Evolutionary conservation across 225 moss, liverwort and hornwort species (phyloP), one percentile per base, ranked within the genome.

Genomic region (Polytrichum formosum): DNA sequence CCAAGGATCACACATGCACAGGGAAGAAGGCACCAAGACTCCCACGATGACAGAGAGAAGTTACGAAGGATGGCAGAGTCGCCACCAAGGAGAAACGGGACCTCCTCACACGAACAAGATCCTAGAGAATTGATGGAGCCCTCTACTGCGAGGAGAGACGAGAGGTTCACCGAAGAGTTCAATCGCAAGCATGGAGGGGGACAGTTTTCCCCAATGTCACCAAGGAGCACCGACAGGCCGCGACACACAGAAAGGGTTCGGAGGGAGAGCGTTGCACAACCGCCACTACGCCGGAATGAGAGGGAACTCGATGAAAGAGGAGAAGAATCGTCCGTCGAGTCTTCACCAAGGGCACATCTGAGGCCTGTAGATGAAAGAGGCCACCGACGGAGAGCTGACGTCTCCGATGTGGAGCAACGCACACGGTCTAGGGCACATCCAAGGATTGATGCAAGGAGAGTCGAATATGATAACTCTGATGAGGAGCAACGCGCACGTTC

Each of bases 41-140:
- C 13, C 19, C n/a, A 20, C 4, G 29, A 69, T 58, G 69, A 69
- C 29, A 58, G 56, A 30, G 56, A 58, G 29, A 58, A 28, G 27
- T 4, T 33, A 30, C 29, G 19, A 5, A 69, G 58, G 30, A 69
- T 19, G 17, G 21, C 54, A 53, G 22, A 67, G 25, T 53, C 54
- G 10, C 67, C 67, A 67, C 69, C 56, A n/a, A 55, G n/a, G 69
- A 56, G 69, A 56, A 56, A n/a, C 28, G 26, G 16, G 30, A 58
- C 28, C 27, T 58, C 56, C 56, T 67, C 53, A 7, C 29, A 30
- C 30, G 55, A 29, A 56, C 26, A 21, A 22, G 56, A 58, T 18
- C n/a, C 28, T 9, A 69, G 29, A 56, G 27, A 31, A 58, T 28
- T 28, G 69, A 13, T 29, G 18, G 55, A 21, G 58, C 58, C 56